phyloP scores from a whole-genome alignment of 2,329 filamentous ascomycete genomes.

The Cladorrhinum sp. region DNA sequence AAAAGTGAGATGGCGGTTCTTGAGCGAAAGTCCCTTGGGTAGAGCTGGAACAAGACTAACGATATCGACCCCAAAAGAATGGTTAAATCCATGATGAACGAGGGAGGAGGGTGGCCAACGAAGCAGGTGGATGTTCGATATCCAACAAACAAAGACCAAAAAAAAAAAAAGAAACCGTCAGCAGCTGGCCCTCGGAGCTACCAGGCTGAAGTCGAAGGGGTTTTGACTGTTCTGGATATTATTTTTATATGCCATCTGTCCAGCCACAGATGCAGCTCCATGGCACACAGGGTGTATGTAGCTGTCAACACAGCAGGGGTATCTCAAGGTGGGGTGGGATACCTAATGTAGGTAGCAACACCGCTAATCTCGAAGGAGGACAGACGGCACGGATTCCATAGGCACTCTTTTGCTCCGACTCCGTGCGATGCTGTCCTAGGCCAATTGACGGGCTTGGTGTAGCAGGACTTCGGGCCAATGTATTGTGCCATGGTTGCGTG shows the following conservation, averaged over 20 bases:
- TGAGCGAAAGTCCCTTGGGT: neutral
- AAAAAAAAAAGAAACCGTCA: no score
- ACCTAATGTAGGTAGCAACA: neutral
- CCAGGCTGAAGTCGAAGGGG: no score
- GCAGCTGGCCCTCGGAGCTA: no score
- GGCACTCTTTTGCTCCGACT: slow-evolving; percentile 6
- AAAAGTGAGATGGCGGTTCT: slow-evolving; percentile 31
- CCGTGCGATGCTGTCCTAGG: slow-evolving; percentile 6
- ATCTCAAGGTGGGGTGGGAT: neutral
- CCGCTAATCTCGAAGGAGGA: neutral
- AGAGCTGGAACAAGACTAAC: neutral
- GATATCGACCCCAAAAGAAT: neutral
- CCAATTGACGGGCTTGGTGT: neutral
- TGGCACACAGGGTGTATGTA: neutral
- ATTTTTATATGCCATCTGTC: no score
- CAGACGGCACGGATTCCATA: neutral
- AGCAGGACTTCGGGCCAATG: neutral
- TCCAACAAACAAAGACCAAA: no score
- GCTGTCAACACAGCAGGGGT: no score
- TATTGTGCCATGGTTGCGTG: neutral
- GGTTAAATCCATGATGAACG: neutral
- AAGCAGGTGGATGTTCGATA: no score
- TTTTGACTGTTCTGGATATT: no score
- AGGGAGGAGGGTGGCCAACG: no score
- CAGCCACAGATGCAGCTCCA: neutral